phyloP scores from a whole-genome alignment of 306 rosid species.

The Cyamopsis tetragonoloba region DNA sequence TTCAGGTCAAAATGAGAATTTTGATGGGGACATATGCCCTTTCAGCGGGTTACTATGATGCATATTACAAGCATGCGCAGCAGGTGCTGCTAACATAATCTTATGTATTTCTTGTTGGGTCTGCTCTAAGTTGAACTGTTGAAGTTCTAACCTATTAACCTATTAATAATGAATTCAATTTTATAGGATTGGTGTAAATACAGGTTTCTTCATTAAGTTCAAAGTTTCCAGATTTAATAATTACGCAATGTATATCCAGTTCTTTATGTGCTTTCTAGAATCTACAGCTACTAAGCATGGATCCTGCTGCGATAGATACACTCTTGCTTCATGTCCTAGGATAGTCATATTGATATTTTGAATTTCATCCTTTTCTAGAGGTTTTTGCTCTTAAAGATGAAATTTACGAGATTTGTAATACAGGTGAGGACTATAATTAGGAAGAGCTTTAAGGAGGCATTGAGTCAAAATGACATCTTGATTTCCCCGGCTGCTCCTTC shows the following conservation, averaged over 20 bases:
- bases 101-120: constrained; percentile 4
- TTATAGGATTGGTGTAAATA: constrained; percentile 1
- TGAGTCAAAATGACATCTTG: constrained; percentile 75
- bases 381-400: constrained; percentile 22
- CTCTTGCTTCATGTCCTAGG: background rate
- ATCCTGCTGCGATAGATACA: background rate
- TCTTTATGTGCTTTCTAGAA: background rate
- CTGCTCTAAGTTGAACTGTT: background rate
- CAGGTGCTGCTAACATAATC: constrained; percentile 55
- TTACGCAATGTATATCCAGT: background rate
- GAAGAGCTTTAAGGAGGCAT: constrained; percentile 83
- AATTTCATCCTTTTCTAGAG: background rate
- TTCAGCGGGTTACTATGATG: constrained; percentile 98
- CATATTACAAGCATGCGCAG: constrained; percentile 96
- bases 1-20: constrained; percentile 97
- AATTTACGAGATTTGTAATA: constrained; percentile 30
- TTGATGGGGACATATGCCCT: constrained; percentile 93
- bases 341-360: background rate
- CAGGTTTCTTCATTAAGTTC: constrained; percentile 13
- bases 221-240: background rate
- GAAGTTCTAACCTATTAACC: too few relatives aligned
- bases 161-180: constrained; percentile 16
- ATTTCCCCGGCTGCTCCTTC: constrained; percentile 98
- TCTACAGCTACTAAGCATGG: background rate
- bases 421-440: constrained; percentile 92